Conservation (phyloP, 768 basidiomycete species). For the Holtermannia corniformis region DNA sequence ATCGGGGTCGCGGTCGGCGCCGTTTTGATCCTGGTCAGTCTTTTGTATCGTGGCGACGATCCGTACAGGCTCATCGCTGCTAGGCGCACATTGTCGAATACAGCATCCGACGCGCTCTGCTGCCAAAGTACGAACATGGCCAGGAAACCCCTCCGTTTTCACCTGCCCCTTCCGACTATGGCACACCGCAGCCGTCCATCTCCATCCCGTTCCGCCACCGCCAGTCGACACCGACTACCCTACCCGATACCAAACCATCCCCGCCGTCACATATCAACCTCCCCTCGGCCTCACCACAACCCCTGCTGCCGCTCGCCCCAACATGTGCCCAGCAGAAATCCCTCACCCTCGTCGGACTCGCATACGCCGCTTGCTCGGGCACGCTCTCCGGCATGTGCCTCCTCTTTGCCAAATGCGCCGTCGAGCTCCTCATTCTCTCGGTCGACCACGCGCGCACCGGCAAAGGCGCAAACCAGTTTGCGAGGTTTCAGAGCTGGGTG, state of each 20-base stretch:
- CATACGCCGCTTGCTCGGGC: conserved; percentile 79
- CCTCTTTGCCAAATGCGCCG: conserved; percentile 85
- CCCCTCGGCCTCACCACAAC: conserved; percentile 9
- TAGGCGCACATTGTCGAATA: neutral
- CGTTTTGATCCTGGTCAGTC: conserved; percentile 53
- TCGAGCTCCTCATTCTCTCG: conserved; percentile 74
- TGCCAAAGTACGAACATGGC: neutral
- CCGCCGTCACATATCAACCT: neutral
- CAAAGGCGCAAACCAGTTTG: conserved; percentile 39
- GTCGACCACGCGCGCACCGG: conserved; percentile 43
- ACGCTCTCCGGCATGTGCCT: conserved; percentile 87
- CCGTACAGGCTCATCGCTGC: no score
- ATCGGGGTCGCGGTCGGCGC: conserved; percentile 54
- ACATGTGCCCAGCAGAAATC: conserved; percentile 43
- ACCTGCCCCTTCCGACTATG: neutral
- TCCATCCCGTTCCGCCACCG: conserved; percentile 2
- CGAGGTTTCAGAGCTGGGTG: conserved; percentile 52
- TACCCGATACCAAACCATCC: neutral
- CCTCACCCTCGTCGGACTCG: conserved; percentile 60
- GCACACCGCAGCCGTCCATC: neutral
- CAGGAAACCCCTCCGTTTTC: neutral
- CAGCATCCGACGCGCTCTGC: conserved; percentile 34
- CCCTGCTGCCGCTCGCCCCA: conserved; percentile 6
- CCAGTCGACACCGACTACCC: neutral
- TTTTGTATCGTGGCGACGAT: no score